phyloP scores from a whole-genome alignment of 2,329 filamentous ascomycete genomes.

The Diaporthe humulicola region DNA sequence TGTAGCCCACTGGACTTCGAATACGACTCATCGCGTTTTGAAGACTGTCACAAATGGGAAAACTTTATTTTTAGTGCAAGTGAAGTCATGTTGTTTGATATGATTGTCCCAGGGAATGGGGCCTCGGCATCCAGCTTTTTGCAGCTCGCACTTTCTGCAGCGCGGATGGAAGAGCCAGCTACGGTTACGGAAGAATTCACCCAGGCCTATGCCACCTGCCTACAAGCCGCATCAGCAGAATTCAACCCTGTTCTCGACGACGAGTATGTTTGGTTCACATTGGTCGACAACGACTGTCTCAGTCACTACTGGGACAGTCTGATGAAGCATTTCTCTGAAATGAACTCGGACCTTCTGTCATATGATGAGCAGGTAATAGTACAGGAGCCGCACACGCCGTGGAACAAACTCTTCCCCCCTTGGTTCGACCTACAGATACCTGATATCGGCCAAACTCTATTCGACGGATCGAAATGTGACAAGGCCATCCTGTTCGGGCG shows the following conservation, averaged over 20 bases:
- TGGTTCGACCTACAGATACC: neutral
- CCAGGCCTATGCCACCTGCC: neutral
- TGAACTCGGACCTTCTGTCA: fast-evolving
- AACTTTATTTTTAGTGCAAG: neutral
- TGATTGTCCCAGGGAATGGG: neutral
- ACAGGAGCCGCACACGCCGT: too few relatives aligned
- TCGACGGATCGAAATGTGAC: neutral
- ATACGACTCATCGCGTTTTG: too few relatives aligned
- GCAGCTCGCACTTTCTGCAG: neutral
- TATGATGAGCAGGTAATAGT: too few relatives aligned
- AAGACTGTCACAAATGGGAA: too few relatives aligned
- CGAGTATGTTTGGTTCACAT: neutral
- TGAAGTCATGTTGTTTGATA: neutral
- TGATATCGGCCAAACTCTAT: neutral
- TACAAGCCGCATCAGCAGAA: neutral
- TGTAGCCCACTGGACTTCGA: too few relatives aligned
- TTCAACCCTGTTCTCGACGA: neutral
- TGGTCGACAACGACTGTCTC: neutral
- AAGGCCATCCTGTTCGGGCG: too few relatives aligned
- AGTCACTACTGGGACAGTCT: neutral
- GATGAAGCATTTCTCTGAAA: neutral
- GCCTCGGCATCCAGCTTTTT: neutral
- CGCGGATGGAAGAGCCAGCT: neutral
- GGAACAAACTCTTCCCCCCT: neutral
- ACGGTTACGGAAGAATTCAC: neutral